These are phyloP conservation scores for Cadophora gregata DNA, from an alignment of 2,329 filamentous ascomycete genomes.

Conservation along the genomic window DNA sequence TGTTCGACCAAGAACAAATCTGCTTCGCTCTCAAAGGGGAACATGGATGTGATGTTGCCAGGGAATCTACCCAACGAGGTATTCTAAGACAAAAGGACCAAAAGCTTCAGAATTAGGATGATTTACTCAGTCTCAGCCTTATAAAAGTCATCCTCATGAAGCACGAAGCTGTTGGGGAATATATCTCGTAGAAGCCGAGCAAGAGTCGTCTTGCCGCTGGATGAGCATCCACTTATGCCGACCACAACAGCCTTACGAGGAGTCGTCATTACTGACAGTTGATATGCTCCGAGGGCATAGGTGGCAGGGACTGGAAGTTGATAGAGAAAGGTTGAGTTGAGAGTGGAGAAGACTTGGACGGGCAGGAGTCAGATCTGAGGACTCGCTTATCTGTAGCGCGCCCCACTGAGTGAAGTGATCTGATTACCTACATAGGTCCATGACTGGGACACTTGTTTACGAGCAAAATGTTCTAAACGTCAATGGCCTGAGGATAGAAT, in stretches of 20 bases:
- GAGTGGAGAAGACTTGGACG: neutral
- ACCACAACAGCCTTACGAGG: constrained; percentile 61
- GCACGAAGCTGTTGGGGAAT: constrained; percentile 78
- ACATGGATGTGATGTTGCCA: neutral
- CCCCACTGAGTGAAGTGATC: neutral
- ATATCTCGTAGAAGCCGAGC: constrained; percentile 83
- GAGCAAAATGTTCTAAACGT: no score
- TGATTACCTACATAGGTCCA: no score
- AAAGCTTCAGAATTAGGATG: neutral
- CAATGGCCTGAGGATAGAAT: no score
- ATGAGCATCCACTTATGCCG: constrained; percentile 88
- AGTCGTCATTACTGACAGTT: constrained; percentile 23
- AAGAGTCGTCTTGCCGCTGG: constrained; percentile 93
- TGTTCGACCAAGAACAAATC: neutral
- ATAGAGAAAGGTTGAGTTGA: neutral
- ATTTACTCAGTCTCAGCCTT: constrained; percentile 74
- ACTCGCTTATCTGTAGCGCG: constrained; percentile 9
- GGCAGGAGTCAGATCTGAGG: neutral
- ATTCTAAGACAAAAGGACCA: neutral
- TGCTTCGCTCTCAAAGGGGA: neutral
- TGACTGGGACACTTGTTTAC: no score
- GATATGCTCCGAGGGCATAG: neutral
- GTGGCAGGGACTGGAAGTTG: neutral
- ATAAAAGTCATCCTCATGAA: constrained; percentile 98
- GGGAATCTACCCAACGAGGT: neutral